Percentiles rank a stretch among this genome's conserved stretches.
These are phyloP conservation scores for Galerina sulciceps DNA, from an alignment of 768 basidiomycete species.

Conservation along the genomic window DNA sequence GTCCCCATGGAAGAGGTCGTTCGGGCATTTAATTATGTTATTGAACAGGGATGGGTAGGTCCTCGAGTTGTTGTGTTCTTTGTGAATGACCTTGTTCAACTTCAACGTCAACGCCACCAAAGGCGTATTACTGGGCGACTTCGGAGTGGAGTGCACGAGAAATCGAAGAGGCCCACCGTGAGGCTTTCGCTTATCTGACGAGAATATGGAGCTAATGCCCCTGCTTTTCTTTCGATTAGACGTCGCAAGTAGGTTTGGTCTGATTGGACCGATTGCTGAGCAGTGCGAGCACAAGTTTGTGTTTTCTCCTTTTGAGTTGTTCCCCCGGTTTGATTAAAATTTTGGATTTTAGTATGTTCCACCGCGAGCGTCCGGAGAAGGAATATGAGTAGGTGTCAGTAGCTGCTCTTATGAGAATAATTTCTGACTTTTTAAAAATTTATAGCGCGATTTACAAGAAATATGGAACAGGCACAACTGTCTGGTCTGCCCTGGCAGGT, in stretches of 20 bases:
- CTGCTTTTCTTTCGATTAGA: conserved; percentile 38
- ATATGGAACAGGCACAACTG: conserved; percentile 70
- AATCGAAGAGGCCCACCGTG: conserved; percentile 69
- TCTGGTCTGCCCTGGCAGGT: conserved; percentile 74
- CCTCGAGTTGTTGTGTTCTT: neutral
- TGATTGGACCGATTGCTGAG: conserved; percentile 75
- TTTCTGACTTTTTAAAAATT: neutral
- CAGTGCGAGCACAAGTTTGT: conserved; percentile 75
- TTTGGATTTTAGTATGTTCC: conserved; percentile 57
- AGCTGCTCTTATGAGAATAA: neutral
- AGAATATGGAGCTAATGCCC: neutral
- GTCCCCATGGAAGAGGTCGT: conserved; percentile 80
- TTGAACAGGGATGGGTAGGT: conserved; percentile 69
- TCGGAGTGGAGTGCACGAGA: conserved; percentile 79
- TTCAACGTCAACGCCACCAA: neutral
- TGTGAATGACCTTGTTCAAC: neutral
- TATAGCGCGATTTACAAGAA: conserved; percentile 65
- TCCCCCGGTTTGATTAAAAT: neutral
- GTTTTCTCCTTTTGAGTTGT: neutral
- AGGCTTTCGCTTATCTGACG: conserved; percentile 22
- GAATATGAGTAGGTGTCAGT: conserved; percentile 61
- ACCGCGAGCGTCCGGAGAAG: conserved; percentile 80
- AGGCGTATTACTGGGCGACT: conserved; percentile 76
- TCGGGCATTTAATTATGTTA: conserved; percentile 79
- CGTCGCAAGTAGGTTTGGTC: conserved; percentile 66